Percentiles rank a stretch among this genome's conserved stretches.
phyloP scores from a whole-genome alignment of 2,329 filamentous ascomycete genomes.

The Colletotrichum viniferum region DNA sequence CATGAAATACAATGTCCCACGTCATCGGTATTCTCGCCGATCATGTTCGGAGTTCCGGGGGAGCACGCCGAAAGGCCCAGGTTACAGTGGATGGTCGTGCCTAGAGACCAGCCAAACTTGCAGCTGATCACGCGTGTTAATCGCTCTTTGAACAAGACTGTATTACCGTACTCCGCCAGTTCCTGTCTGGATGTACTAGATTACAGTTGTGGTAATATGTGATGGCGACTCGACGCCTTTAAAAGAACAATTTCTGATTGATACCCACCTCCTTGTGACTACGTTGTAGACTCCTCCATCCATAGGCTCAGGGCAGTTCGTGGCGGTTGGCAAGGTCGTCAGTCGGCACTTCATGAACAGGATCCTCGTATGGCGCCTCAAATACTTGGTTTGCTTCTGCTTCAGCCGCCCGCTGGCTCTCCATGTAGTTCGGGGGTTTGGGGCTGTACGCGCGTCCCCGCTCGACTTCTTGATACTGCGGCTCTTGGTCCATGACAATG shows the following conservation, averaged over 20 bases:
- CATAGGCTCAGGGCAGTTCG: neutral
- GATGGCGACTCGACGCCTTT: neutral
- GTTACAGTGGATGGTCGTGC: neutral
- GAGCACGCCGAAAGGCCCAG: neutral
- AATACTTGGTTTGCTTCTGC: neutral
- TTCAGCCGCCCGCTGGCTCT: neutral
- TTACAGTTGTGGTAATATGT: neutral
- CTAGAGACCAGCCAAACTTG: neutral
- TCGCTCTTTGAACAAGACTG: neutral
- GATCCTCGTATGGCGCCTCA: neutral
- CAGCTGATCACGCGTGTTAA: rapidly evolving
- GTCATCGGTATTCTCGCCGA: neutral
- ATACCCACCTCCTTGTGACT: neutral
- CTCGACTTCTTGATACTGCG: neutral
- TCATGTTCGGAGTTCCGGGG: neutral
- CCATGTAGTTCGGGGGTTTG: neutral
- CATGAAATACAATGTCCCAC: neutral
- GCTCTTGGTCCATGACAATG: neutral
- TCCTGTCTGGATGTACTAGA: neutral
- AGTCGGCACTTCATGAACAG: neutral
- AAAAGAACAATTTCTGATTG: neutral
- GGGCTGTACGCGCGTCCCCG: neutral
- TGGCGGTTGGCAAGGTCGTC: neutral
- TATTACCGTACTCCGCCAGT: neutral
- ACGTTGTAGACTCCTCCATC: neutral